A percentile compares a stretch with the other conserved stretches of the same genome.
Evolutionary conservation across 768 basidiomycete genomes (phyloP).

Genomic region (Mycena alexandri): DNA sequence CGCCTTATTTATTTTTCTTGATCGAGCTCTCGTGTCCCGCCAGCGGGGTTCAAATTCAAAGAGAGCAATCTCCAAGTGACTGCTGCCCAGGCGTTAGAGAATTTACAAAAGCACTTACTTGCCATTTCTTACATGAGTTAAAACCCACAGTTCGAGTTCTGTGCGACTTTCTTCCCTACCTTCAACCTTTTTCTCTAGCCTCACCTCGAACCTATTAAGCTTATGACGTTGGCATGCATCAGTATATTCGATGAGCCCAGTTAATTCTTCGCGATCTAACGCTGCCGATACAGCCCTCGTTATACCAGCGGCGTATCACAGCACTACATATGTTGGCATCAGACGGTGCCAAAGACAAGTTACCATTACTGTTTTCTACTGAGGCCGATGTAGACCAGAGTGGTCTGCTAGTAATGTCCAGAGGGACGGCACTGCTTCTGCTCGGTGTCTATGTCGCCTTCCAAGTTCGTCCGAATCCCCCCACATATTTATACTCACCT

Average conservation of each 20-base stretch:
- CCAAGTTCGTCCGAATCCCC: constrained; percentile 61
- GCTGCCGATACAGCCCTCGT: constrained; percentile 69
- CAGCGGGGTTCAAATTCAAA: constrained; percentile 73
- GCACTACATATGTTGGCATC: constrained; percentile 50
- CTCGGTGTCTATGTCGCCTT: constrained; percentile 82
- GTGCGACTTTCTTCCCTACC: constrained; percentile 44
- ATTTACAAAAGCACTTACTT: background rate
- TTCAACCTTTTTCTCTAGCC: constrained; percentile 8
- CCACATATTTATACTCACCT: constrained; percentile 10
- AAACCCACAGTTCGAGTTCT: constrained; percentile 60
- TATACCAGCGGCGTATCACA: constrained; percentile 89
- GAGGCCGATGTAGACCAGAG: constrained; percentile 43
- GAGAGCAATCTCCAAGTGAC: constrained; percentile 85
- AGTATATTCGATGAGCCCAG: constrained; percentile 60
- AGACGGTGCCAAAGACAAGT: constrained; percentile 25
- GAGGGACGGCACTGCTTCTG: constrained; percentile 84
- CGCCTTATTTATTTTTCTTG: background rate
- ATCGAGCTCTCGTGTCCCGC: constrained; percentile 10
- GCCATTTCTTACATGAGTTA: constrained; percentile 6
- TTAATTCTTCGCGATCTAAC: constrained; percentile 2
- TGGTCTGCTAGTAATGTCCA: constrained; percentile 80
- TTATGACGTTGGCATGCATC: constrained; percentile 90
- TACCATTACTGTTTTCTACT: constrained; percentile 16
- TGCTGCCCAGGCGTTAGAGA: constrained; percentile 86
- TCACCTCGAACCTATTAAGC: constrained; percentile 50